A percentile compares a stretch with the other conserved stretches of the same genome.
These are phyloP conservation scores for Eucalyptus grandis DNA, from an alignment of 345 rosid genomes.

Conservation along the genomic window DNA sequence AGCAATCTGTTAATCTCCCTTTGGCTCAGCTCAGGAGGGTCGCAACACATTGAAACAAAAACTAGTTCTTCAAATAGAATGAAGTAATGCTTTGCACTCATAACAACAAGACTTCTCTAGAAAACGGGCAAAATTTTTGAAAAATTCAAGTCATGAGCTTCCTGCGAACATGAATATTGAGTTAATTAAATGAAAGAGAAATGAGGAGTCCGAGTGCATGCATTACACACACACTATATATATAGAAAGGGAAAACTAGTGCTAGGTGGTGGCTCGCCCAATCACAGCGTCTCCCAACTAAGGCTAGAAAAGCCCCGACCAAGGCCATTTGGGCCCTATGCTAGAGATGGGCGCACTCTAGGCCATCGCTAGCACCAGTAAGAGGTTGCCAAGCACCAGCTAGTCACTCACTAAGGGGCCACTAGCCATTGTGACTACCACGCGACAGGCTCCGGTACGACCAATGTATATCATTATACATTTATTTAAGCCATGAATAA, in stretches of 20 bases:
- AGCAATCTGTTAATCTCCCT: no score
- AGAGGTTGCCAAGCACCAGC: no score
- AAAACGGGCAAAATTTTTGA: accelerated
- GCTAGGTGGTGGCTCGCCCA: no score
- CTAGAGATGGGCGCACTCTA: neutral
- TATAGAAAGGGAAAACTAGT: no score
- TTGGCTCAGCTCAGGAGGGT: accelerated
- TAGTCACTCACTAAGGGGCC: neutral
- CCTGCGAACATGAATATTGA: neutral
- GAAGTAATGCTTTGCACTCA: neutral
- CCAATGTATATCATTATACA: neutral
- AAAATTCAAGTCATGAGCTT: neutral
- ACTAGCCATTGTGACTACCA: neutral
- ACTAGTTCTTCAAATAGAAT: neutral
- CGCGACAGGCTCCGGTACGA: no score
- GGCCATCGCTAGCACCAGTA: no score
- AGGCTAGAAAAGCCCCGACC: no score
- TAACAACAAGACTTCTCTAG: neutral
- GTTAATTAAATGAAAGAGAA: no score
- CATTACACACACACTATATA: no score
- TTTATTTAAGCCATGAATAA: neutral
- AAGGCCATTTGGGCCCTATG: neutral
- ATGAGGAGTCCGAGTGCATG: accelerated
- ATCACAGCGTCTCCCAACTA: no score
- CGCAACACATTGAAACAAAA: no score